Conservation (phyloP, 129 eudicot species). For the Tagetes erecta region DNA sequence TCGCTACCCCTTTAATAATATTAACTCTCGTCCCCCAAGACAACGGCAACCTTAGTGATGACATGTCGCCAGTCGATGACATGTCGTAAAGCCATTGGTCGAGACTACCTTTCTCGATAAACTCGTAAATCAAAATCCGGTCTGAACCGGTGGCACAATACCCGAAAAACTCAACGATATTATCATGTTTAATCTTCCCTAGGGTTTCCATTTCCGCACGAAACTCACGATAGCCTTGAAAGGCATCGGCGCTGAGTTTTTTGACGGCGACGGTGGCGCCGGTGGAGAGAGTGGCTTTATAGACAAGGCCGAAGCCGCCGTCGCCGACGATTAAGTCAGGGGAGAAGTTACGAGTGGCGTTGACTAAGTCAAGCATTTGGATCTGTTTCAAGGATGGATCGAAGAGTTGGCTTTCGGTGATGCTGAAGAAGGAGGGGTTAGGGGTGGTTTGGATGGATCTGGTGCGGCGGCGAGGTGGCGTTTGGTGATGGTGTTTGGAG, state of each 20-base stretch:
- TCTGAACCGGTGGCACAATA: conserved; percentile 59
- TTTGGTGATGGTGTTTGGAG: conserved; percentile 17
- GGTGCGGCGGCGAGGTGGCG: conserved; percentile 18
- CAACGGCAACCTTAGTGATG: conserved; percentile 35
- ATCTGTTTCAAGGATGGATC: conserved; percentile 53
- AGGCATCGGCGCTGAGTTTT: conserved; percentile 66
- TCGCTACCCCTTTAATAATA: conserved; percentile 65
- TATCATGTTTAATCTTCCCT: conserved; percentile 64
- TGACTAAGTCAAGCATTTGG: conserved; percentile 61
- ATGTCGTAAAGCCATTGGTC: conserved; percentile 87
- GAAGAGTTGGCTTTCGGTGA: conserved; percentile 54
- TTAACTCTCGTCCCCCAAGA: conserved; percentile 61
- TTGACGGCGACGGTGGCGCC: conserved; percentile 72
- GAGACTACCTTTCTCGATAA: conserved; percentile 67
- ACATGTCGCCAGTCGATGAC: conserved; percentile 26
- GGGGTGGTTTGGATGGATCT: conserved; percentile 24
- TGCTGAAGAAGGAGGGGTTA: conserved; percentile 32
- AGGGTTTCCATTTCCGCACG: conserved; percentile 94
- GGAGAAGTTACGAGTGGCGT: conserved; percentile 68
- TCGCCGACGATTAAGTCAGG: conserved; percentile 84
- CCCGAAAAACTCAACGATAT: conserved; percentile 71
- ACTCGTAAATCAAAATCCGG: conserved; percentile 78
- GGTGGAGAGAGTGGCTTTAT: conserved; percentile 54
- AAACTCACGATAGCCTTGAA: conserved; percentile 87
- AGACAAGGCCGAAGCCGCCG: conserved; percentile 83